Conservation (phyloP, 768 basidiomycete genomes). For the Kwoniella botswanensis region DNA sequence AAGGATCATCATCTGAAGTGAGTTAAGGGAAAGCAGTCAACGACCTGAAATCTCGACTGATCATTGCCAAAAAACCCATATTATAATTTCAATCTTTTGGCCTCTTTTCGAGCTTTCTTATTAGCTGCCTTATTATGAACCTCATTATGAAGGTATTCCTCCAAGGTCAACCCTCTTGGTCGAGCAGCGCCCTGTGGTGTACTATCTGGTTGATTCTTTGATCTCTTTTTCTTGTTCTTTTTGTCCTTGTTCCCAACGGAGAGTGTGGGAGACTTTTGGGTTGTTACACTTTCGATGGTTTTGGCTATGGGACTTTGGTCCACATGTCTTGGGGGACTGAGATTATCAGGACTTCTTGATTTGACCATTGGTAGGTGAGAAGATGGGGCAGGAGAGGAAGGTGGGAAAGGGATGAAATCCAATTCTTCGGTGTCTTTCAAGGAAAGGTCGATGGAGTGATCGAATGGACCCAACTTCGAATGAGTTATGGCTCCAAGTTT, state of each 20-base stretch:
- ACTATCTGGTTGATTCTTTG: not conserved
- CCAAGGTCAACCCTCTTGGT: slow-evolving; percentile 9
- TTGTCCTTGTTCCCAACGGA: not conserved
- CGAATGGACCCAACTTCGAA: not conserved
- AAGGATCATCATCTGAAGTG: no score
- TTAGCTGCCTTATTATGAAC: not conserved
- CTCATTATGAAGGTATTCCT: slow-evolving; percentile 5
- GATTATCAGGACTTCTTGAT: not conserved
- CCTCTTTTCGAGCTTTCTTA: not conserved
- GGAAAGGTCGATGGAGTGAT: not conserved
- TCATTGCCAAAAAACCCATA: no score
- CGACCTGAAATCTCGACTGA: no score
- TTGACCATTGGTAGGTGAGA: not conserved
- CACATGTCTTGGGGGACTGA: no score
- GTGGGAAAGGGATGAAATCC: slow-evolving; percentile 3
- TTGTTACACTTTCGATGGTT: no score
- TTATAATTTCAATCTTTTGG: not conserved
- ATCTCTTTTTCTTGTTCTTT: not conserved
- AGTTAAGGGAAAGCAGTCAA: no score
- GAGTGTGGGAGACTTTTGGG: not conserved
- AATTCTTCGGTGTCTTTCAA: not conserved
- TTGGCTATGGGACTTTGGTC: no score
- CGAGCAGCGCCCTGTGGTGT: not conserved
- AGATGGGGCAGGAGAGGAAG: not conserved
- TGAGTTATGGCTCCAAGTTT: not conserved